Conservation (phyloP, 257 asterid genomes). For the Fraxinus cuspidata region DNA sequence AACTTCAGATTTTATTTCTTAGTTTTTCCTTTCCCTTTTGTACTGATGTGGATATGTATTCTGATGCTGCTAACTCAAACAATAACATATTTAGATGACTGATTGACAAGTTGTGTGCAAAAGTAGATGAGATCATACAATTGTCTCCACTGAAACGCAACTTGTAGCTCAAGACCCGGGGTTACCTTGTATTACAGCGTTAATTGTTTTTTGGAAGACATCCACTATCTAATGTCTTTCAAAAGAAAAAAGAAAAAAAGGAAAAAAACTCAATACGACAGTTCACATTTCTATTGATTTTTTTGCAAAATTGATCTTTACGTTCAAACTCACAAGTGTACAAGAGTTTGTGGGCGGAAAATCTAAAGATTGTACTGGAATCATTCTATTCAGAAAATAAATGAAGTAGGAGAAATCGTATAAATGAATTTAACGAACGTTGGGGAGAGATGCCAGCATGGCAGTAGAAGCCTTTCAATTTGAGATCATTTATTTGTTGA, state of each 20-base stretch:
- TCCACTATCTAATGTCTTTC: not conserved
- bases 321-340: not conserved
- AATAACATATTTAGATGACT: not conserved
- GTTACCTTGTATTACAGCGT: not conserved
- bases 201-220: not conserved
- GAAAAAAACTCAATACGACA: not conserved
- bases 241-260: too few relatives aligned
- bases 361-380: not conserved
- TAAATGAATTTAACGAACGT: not conserved
- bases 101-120: not conserved
- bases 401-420: not conserved
- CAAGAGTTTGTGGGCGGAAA: not conserved
- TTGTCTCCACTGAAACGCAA: not conserved
- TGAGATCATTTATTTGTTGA: not conserved
- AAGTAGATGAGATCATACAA: not conserved
- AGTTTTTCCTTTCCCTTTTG: not conserved
- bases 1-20: not conserved
- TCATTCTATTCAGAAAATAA: not conserved
- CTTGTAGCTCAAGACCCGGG: not conserved
- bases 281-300: not conserved
- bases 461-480: not conserved
- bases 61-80: not conserved
- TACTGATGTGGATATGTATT: not conserved
- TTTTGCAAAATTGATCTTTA: not conserved
- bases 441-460: not conserved